Base-by-base conservation (phyloP, 2,329 filamentous ascomycete species). In the Diaporthe caulivora region DNA sequence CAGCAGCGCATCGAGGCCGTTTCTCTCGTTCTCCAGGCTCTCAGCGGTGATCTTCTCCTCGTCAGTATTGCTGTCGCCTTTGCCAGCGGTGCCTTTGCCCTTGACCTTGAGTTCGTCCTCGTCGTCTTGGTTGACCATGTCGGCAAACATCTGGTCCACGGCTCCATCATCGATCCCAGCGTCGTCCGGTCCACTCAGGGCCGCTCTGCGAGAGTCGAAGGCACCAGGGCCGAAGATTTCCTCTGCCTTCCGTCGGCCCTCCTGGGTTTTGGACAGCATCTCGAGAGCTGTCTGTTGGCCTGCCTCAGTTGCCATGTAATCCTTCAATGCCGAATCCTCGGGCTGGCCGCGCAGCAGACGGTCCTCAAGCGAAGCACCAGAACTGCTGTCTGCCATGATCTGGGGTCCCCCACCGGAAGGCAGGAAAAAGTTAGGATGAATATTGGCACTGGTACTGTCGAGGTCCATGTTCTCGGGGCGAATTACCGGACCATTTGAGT, bases 111-210 rank as follows among this genome's bases (percentile, higher is more conserved):
- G 31, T 18, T 86, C 85, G 6, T 88, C 87, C 31, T 85, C 83
- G 17, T 88, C 86, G 21, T 88, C 86, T 72, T 87, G 84, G 73
- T 89, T 88, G 4, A 87, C 88, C 76, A 90, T 84, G 55, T 89
- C 88, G 57, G 86, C 83, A 78, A 90, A 89, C 86, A 90, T 89
- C 76, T 86, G 86, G 72, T 89, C 86, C 5, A 88, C 87, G 34
- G 86, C 87, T 55, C 83, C 84, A 24, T 87, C 86, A 44, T 71
- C 71, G 47, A 86, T 85, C 7, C 82, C 79, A 21, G 77, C 71
- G 34, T 76, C 78, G 24, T 54, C 57, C 13, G 55, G 29, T 15
- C 68, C 47, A 21, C 54, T 42, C 64, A 75, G 34, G 3, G 55
- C 55, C 34, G 60, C 31, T 44, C 54, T 40, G 2, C 29, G 21